These are phyloP conservation scores for Blastobotrys mokoenaii DNA, from an alignment of 805 yeast genomes.

Conservation along the genomic window DNA sequence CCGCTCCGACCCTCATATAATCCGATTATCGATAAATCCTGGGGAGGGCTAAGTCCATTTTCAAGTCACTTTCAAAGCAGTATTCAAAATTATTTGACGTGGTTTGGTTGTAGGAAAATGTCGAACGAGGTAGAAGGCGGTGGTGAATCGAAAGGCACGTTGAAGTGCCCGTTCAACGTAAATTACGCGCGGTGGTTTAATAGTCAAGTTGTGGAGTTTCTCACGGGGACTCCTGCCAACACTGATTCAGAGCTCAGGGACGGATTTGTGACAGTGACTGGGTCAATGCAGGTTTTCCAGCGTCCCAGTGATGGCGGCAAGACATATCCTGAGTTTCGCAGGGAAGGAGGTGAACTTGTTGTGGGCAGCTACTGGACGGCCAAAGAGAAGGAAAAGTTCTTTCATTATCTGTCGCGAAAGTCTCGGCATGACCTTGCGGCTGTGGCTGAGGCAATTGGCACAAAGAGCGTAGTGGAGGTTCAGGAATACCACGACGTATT, in stretches of 20 bases:
- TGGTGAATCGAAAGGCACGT: neutral
- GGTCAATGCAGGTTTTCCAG: neutral
- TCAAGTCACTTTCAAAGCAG: too few relatives aligned
- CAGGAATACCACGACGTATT: constrained; percentile 20
- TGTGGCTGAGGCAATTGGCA: constrained; percentile 15
- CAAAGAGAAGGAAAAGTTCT: constrained; percentile 20
- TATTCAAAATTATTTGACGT: too few relatives aligned
- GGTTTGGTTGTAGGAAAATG: too few relatives aligned
- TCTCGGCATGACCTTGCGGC: constrained; percentile 19
- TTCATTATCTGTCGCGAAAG: constrained; percentile 16
- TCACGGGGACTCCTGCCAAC: constrained; percentile 2
- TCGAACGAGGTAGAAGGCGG: neutral
- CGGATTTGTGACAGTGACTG: constrained; percentile 1
- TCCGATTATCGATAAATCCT: neutral
- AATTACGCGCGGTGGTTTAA: constrained; percentile 10
- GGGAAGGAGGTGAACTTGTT: constrained; percentile 1
- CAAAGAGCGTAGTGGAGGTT: constrained; percentile 19
- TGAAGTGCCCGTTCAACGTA: neutral
- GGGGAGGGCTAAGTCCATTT: neutral
- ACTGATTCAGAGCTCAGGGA: neutral
- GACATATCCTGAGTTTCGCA: too few relatives aligned
- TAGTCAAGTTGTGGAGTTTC: constrained; percentile 9
- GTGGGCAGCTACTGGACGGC: constrained; percentile 14
- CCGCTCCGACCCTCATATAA: neutral
- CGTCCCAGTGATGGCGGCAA: too few relatives aligned